Evolutionary conservation across 2,329 filamentous ascomycete species (phyloP).

Genomic region (Cercospora sp.): DNA sequence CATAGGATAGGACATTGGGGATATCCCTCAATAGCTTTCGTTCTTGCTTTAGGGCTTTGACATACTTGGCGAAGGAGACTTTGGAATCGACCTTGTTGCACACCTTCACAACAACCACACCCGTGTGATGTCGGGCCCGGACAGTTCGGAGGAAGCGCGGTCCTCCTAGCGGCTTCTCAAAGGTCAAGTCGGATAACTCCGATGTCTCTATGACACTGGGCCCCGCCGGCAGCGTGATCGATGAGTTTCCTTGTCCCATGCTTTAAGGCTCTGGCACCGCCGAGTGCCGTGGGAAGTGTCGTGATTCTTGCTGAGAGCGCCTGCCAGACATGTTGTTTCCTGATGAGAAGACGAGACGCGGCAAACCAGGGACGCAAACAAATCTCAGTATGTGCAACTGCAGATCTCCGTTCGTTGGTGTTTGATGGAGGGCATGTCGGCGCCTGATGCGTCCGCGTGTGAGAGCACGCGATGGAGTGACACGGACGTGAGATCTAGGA

Average conservation of each 20-base stretch:
- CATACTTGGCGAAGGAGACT: slow-evolving; percentile 78
- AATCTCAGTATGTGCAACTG: background rate
- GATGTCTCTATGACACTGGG: slow-evolving; percentile 91
- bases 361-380: background rate
- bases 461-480: background rate
- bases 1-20: slow-evolving; percentile 87
- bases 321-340: slow-evolving; percentile 1
- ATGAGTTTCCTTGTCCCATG: slow-evolving; percentile 94
- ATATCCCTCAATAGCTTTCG: slow-evolving; percentile 76
- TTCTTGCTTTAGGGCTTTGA: slow-evolving; percentile 79
- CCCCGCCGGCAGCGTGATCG: slow-evolving; percentile 86
- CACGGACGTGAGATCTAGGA: background rate
- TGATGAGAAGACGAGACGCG: background rate
- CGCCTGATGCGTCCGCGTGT: slow-evolving; percentile 5
- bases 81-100: slow-evolving; percentile 80
- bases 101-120: slow-evolving; percentile 89
- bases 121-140: slow-evolving; percentile 83
- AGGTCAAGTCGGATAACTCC: slow-evolving; percentile 84
- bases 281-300: background rate
- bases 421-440: background rate
- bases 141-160: slow-evolving; percentile 97
- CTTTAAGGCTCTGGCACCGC: slow-evolving; percentile 7
- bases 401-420: background rate
- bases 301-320: background rate
- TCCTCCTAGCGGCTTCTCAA: slow-evolving; percentile 88